A percentile compares a stretch with the other conserved stretches of the same genome.
Conservation (phyloP, 2,329 filamentous ascomycete species). For the Teratosphaeriaceae sp. region DNA sequence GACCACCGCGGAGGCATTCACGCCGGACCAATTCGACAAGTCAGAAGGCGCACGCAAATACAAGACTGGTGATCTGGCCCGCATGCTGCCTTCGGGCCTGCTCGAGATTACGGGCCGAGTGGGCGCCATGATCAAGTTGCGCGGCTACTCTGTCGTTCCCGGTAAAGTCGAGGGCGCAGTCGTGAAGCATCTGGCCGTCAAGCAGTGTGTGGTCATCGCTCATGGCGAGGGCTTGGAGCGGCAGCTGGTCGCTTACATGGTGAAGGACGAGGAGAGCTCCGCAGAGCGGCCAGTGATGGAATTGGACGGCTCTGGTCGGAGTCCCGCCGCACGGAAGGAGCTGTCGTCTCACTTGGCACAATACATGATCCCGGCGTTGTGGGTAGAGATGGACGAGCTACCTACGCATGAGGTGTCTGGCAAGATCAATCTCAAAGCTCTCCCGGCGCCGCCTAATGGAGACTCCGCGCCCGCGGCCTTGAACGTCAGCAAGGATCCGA, state of each 20-base stretch:
- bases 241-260: conserved; percentile 71
- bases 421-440: conserved; percentile 65
- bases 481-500: conserved; percentile 48
- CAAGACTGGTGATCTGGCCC: conserved; percentile 64
- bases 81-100: conserved; percentile 58
- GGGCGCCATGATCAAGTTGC: conserved; percentile 73
- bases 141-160: conserved; percentile 71
- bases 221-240: conserved; percentile 69
- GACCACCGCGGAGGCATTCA: conserved; percentile 66
- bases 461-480: conserved; percentile 21
- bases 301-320: conserved; percentile 65
- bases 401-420: conserved; percentile 74
- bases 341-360: conserved; percentile 64
- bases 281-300: conserved; percentile 55
- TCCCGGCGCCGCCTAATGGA: conserved; percentile 58
- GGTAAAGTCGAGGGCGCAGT: conserved; percentile 71
- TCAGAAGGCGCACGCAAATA: conserved; percentile 61
- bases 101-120: conserved; percentile 71
- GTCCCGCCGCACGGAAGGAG: conserved; percentile 58
- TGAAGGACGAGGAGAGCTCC: conserved; percentile 56
- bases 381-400: conserved; percentile 64
- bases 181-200: conserved; percentile 61
- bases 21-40: conserved; percentile 56
- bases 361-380: conserved; percentile 76
- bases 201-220: conserved; percentile 64